A percentile compares a stretch with the other conserved stretches of the same genome.
phyloP scores from a whole-genome alignment of 2,329 filamentous ascomycete species.

The Westerdykella aurantiaca region DNA sequence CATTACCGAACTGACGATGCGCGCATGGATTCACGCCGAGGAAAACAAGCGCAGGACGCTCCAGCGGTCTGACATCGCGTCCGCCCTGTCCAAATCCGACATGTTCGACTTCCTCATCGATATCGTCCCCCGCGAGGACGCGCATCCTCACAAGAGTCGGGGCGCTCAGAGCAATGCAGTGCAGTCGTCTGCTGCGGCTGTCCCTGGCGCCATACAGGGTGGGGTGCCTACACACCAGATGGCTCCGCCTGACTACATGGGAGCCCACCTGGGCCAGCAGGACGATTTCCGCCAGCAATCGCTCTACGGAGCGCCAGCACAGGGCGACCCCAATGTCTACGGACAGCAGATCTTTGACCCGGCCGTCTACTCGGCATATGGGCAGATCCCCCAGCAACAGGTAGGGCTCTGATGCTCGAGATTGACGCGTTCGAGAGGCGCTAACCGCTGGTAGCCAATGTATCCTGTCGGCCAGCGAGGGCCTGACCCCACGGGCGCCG shows the following conservation, averaged over 20 bases:
- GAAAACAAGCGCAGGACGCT: constrained; percentile 96
- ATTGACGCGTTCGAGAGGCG: neutral
- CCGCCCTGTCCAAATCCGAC: constrained; percentile 90
- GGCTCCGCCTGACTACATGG: constrained; percentile 51
- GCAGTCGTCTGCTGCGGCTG: constrained; percentile 38
- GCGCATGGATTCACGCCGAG: constrained; percentile 98
- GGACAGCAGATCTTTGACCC: constrained; percentile 78
- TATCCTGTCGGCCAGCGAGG: constrained; percentile 37
- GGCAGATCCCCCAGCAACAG: constrained; percentile 73
- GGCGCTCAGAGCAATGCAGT: constrained; percentile 34
- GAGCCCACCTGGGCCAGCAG: constrained; percentile 54
- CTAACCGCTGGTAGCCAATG: constrained; percentile 23
- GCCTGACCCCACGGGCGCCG: constrained; percentile 32
- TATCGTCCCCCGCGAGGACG: constrained; percentile 94
- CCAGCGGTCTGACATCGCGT: constrained; percentile 93
- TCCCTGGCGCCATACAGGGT: constrained; percentile 36
- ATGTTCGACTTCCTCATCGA: constrained; percentile 99
- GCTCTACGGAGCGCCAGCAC: constrained; percentile 79
- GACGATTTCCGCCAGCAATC: constrained; percentile 70
- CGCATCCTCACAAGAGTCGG: constrained; percentile 70
- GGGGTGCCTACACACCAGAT: constrained; percentile 47
- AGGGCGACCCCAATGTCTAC: constrained; percentile 66
- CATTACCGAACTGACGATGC: constrained; percentile 98
- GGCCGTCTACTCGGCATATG: constrained; percentile 73
- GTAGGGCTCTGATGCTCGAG: constrained; percentile 46